A percentile compares a stretch with the other conserved stretches of the same genome.
phyloP scores from a whole-genome alignment of 257 asterid species.

The Fraxinus quadrangulata region DNA sequence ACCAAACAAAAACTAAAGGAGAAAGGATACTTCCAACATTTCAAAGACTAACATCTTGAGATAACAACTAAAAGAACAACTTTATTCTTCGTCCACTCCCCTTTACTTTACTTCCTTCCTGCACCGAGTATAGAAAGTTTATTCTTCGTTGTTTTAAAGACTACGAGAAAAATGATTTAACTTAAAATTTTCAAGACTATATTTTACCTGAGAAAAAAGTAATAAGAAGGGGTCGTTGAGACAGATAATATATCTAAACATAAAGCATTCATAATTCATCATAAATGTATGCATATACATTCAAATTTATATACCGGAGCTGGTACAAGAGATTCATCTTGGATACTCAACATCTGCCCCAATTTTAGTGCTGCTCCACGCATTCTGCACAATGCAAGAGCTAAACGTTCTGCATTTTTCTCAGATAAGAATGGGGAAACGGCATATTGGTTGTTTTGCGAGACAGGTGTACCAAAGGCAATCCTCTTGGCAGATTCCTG shows the following conservation, averaged over 20 bases:
- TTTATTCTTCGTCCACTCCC: not conserved
- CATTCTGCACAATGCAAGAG: conserved; percentile 98
- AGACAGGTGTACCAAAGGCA: conserved; percentile 62
- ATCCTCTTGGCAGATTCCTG: conserved; percentile 94
- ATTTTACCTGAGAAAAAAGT: not conserved
- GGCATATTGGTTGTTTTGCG: conserved; percentile 44
- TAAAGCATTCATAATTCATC: conserved; percentile 7
- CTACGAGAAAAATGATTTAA: not conserved
- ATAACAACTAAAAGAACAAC: not conserved
- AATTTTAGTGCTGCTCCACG: conserved; percentile 98
- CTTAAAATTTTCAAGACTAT: not conserved
- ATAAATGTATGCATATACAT: conserved; percentile 1
- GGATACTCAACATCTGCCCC: conserved; percentile 98
- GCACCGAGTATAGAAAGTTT: not conserved
- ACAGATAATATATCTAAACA: conserved; percentile 6
- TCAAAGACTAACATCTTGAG: not conserved
- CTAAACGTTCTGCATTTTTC: conserved; percentile 93
- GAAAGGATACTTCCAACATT: not conserved
- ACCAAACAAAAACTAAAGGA: not conserved
- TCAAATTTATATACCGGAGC: conserved; percentile 67
- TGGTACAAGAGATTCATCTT: conserved; percentile 90
- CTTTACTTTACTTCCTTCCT: not conserved
- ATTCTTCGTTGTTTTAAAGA: not conserved
- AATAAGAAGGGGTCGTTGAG: conserved; percentile 3
- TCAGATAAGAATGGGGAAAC: conserved; percentile 78